These are phyloP conservation scores for Phytophthora uliginosa DNA, from an alignment of 352 stramenopile genomes.

Conservation along the genomic window DNA sequence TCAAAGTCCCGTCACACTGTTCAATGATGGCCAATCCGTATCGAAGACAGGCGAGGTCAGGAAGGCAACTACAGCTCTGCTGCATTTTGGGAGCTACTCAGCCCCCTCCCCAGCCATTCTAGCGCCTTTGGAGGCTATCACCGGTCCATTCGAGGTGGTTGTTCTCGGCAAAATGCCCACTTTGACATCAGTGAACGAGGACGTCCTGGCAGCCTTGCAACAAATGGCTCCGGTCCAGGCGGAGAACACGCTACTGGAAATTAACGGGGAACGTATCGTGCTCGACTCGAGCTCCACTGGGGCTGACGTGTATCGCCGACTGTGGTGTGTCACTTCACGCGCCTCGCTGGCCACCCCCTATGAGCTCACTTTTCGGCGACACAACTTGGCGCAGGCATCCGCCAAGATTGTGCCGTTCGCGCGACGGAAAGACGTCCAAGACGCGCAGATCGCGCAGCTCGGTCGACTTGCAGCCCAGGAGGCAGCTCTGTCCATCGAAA, in stretches of 20 bases:
- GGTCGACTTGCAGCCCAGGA: conserved; percentile 55
- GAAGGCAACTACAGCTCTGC: conserved; percentile 2
- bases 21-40: conserved; percentile 25
- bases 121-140: conserved; percentile 28
- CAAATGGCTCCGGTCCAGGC: conserved; percentile 48
- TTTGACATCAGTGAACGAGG: conserved; percentile 23
- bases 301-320: conserved; percentile 39
- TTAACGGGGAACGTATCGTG: conserved; percentile 58
- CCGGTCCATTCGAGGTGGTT: conserved; percentile 43
- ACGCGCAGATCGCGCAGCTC: conserved; percentile 55
- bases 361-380: conserved; percentile 65
- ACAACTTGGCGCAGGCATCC: conserved; percentile 56
- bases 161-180: conserved; percentile 39
- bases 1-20: conserved; percentile 14
- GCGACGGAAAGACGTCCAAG: conserved; percentile 58
- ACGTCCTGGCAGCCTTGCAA: conserved; percentile 37
- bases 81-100: conserved; percentile 18
- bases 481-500: conserved; percentile 23
- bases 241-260: conserved; percentile 52
- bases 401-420: conserved; percentile 76
- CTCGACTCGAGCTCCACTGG: conserved; percentile 32
- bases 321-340: conserved; percentile 36
- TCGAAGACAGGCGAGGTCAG: conserved; percentile 6
- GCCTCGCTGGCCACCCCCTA: conserved; percentile 54
- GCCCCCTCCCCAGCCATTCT: conserved; percentile 10